A percentile compares a stretch with the other conserved stretches of the same genome.
Conservation (phyloP, 208 protist species). For the Leishmania gerbilli region DNA sequence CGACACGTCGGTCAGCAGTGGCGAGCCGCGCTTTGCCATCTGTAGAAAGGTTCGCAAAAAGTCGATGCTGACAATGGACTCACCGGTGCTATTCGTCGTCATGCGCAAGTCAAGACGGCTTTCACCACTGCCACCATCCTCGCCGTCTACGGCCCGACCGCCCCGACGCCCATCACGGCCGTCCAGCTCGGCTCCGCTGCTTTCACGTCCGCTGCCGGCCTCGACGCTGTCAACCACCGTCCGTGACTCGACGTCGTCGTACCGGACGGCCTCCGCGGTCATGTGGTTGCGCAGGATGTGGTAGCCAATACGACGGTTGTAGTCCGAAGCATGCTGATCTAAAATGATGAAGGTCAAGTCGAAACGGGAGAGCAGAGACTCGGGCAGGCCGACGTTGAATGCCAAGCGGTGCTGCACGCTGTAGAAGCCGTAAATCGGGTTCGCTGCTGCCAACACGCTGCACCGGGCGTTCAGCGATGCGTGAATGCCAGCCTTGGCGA, state of each 20-base stretch:
- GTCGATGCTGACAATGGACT: constrained; percentile 92
- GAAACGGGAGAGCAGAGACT: constrained; percentile 99
- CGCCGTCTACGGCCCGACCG: neutral
- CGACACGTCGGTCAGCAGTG: constrained; percentile 87
- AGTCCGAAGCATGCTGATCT: constrained; percentile 92
- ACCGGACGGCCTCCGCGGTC: constrained; percentile 59
- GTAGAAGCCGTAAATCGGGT: constrained; percentile 99
- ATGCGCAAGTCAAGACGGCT: constrained; percentile 60
- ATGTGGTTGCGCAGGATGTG: constrained; percentile 98
- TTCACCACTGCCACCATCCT: constrained; percentile 8
- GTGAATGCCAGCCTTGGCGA: constrained; percentile 99
- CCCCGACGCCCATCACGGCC: neutral
- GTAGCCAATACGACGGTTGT: constrained; percentile 92
- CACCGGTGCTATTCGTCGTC: constrained; percentile 82
- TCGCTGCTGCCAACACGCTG: constrained; percentile 99
- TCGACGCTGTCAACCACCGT: constrained; percentile 77
- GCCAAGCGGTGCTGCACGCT: constrained; percentile 87
- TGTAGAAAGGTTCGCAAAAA: constrained; percentile 98
- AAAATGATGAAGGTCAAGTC: constrained; percentile 99
- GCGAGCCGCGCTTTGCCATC: constrained; percentile 85
- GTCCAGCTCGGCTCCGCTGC: neutral
- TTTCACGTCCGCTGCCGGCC: constrained; percentile 18
- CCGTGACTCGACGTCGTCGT: constrained; percentile 56
- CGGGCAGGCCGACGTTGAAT: constrained; percentile 98
- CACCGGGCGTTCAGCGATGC: constrained; percentile 99